Evolutionary conservation across 768 basidiomycete species (phyloP).

Genomic region (Agaricus bisporus): DNA sequence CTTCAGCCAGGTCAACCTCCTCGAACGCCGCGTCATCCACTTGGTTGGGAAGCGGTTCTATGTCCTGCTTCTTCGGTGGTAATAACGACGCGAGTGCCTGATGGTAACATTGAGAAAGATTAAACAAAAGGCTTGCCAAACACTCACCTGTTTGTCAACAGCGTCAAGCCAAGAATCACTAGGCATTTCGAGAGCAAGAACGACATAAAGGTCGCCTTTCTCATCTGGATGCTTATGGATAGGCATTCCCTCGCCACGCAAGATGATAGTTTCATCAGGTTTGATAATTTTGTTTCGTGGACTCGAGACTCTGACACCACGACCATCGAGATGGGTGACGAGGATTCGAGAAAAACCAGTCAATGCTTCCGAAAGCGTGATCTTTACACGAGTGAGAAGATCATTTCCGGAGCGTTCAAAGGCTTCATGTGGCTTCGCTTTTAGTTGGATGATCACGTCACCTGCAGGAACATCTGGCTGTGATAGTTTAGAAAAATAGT

Average conservation of each 20-base stretch:
- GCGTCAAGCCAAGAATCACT: constrained; percentile 65
- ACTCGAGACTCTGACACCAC: constrained; percentile 75
- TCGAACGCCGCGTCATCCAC: constrained; percentile 53
- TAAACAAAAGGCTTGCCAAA: not conserved
- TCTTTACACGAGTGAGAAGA: constrained; percentile 71
- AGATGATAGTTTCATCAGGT: constrained; percentile 63
- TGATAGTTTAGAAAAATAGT: not conserved
- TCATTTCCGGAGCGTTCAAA: constrained; percentile 84
- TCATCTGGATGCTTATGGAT: constrained; percentile 53
- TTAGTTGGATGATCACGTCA: constrained; percentile 84
- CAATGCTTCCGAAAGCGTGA: constrained; percentile 91
- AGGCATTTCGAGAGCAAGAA: constrained; percentile 89
- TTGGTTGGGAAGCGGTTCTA: constrained; percentile 65
- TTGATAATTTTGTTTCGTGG: constrained; percentile 74
- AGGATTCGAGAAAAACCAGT: constrained; percentile 92
- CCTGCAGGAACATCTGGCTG: constrained; percentile 85
- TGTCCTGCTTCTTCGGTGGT: constrained; percentile 70
- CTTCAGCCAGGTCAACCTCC: constrained; percentile 37
- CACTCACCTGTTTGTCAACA: constrained; percentile 51
- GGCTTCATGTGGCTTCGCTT: constrained; percentile 59
- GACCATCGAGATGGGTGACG: constrained; percentile 88
- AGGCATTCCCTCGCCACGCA: constrained; percentile 91
- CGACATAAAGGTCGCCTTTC: constrained; percentile 79
- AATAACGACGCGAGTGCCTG: constrained; percentile 62
- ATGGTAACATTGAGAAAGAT: not conserved